Base-by-base conservation (phyloP, 2,329 filamentous ascomycete genomes). In the Chaetomium strumarium region DNA sequence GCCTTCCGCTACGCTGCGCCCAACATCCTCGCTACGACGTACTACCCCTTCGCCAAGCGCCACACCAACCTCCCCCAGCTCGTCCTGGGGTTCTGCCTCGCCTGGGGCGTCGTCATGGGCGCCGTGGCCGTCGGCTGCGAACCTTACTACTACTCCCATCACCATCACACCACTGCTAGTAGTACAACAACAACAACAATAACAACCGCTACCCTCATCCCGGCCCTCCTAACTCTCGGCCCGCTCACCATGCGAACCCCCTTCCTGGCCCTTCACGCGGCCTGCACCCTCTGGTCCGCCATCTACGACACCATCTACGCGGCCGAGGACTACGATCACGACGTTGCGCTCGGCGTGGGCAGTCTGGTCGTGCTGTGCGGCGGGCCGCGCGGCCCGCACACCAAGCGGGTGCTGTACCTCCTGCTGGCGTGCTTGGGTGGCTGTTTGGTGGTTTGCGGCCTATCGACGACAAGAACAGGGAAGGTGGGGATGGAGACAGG, bases 41-140 rank as follows among this genome's bases (percentile, higher is more conserved):
- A 53, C 31, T 70, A 71, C 57, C 68, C 68, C 1, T 64, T 59
- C 52, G 64, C 66, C 2, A 71, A 71, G 58, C 60, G 67, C 2
- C 66, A 68, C 55, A 70, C 66, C n/a, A 58, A 68, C 52, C 61
- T 66, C 19, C 56, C 66, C 3, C 68, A 70, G 58, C 12, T 70
- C 12, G 66, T 70, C 11, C 63, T 71, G 3, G 68, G 68, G 1
- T 63, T 64, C 38, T 64, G 64, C 36, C 57, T 70, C 11, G 61
- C 64, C 14, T 68, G 62, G 63, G 54, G 54, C 62, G 60, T 67
- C 34, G 49, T 68, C 4, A 58, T 69, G 54, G 68, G 66, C 11
- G 10, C 14, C 17, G n/a, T 17, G 6, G 46, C 46, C 16, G 29
- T 48, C 16, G 46, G 46, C 34, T 30, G 34, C 19, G 14, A 39